A percentile compares a stretch with the other conserved stretches of the same genome.
These are phyloP conservation scores for Termitomyces sp. DNA, from an alignment of 768 basidiomycete genomes.

Conservation along the genomic window DNA sequence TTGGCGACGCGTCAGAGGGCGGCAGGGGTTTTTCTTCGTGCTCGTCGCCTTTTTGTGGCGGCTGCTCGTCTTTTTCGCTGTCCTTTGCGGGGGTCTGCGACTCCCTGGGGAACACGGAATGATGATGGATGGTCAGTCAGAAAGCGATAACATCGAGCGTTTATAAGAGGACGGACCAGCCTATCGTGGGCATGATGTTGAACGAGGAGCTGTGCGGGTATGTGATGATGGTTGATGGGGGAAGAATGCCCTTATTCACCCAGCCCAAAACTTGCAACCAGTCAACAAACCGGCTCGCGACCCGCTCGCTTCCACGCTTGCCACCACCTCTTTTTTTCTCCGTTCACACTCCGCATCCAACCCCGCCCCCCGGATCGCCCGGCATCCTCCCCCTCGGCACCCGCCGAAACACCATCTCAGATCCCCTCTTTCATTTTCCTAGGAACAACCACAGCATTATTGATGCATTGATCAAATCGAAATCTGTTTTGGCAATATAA, in stretches of 20 bases:
- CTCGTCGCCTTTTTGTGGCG: conserved; percentile 8
- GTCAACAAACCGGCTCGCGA: not conserved
- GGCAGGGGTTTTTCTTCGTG: not conserved
- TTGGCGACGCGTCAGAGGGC: conserved; percentile 7
- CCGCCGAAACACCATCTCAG: not conserved
- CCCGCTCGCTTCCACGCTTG: not conserved
- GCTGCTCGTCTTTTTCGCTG: conserved; percentile 5
- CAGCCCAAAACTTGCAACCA: not conserved
- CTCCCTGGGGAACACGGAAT: conserved; percentile 18
- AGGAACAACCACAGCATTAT: too few species aligned
- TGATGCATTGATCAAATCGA: not conserved
- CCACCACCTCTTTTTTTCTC: not conserved
- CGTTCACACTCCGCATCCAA: not conserved
- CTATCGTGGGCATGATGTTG: conserved; percentile 7
- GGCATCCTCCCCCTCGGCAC: not conserved
- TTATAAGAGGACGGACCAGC: conserved; percentile 2
- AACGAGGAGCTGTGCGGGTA: not conserved
- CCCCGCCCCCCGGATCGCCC: not conserved
- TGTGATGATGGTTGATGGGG: conserved; percentile 3
- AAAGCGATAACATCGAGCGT: not conserved
- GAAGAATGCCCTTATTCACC: conserved; percentile 2
- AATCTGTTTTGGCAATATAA: not conserved
- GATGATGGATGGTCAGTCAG: conserved; percentile 21
- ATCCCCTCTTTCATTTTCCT: not conserved
- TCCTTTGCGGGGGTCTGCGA: conserved; percentile 11